Evolutionary conservation across 2,329 filamentous ascomycete species (phyloP).

Genomic region (Pyrenophora seminiperda): DNA sequence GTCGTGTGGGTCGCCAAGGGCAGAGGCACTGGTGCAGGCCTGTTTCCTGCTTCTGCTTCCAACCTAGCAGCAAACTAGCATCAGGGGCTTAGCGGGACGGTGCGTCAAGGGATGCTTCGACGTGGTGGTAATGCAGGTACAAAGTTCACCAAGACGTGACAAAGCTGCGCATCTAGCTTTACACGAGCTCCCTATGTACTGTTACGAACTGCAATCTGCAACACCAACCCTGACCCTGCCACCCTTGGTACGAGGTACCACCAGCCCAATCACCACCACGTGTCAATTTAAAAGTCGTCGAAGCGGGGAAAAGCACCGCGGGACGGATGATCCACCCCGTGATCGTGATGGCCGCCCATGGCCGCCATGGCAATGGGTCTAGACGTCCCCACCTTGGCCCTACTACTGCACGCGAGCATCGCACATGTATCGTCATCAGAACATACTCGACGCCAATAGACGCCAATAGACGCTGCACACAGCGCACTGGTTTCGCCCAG

Average conservation of each 20-base stretch:
- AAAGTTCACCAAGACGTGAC: neutral
- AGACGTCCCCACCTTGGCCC: neutral
- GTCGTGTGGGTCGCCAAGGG: constrained; percentile 13
- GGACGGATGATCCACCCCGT: constrained; percentile 11
- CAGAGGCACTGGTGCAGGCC: constrained; percentile 5
- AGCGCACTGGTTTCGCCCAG: too few relatives aligned
- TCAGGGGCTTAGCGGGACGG: constrained; percentile 26
- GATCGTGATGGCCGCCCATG: neutral
- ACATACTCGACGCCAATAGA: neutral
- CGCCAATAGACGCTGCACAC: too few relatives aligned
- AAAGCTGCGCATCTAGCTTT: neutral
- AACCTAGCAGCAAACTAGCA: constrained; percentile 16
- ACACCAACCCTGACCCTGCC: constrained; percentile 4
- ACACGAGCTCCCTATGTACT: neutral
- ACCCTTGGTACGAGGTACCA: too few relatives aligned
- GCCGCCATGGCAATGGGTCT: neutral
- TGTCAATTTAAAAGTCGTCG: constrained; percentile 4
- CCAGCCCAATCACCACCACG: constrained; percentile 18
- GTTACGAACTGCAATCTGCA: constrained; percentile 17
- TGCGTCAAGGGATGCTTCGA: constrained; percentile 22
- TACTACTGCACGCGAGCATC: constrained; percentile 11
- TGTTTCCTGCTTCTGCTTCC: constrained; percentile 6
- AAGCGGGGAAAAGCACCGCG: constrained; percentile 11
- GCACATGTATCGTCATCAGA: neutral
- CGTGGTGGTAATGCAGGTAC: constrained; percentile 23